Evolutionary conservation across 2,329 filamentous ascomycete species (phyloP).

Genomic region (Aspergillus luchuensis): DNA sequence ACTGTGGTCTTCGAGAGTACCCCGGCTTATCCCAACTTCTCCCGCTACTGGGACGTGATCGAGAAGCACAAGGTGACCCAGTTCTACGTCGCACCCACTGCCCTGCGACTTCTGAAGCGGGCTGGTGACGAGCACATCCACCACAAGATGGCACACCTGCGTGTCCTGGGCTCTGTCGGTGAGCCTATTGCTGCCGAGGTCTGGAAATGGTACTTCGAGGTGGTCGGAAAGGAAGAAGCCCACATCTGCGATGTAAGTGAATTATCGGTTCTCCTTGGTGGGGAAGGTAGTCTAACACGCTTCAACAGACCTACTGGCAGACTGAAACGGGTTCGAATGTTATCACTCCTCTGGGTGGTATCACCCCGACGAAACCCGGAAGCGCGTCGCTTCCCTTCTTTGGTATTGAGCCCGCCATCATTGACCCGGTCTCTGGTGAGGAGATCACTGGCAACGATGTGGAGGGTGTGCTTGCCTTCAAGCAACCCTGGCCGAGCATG

Average conservation of each 20-base stretch:
- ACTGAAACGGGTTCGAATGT: slow-evolving; percentile 97
- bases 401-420: slow-evolving; percentile 94
- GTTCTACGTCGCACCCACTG: slow-evolving; percentile 97
- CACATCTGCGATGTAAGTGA: slow-evolving; percentile 88
- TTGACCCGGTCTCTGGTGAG: slow-evolving; percentile 91
- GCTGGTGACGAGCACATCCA: slow-evolving; percentile 92
- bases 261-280: background rate
- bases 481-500: slow-evolving; percentile 98
- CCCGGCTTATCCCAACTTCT: slow-evolving; percentile 95
- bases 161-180: slow-evolving; percentile 90
- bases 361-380: slow-evolving; percentile 95
- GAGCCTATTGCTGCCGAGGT: slow-evolving; percentile 97
- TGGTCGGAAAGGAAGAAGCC: slow-evolving; percentile 88
- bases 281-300: background rate
- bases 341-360: slow-evolving; percentile 87
- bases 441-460: slow-evolving; percentile 96
- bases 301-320: slow-evolving; percentile 92
- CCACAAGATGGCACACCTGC: slow-evolving; percentile 82
- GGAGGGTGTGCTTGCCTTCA: slow-evolving; percentile 94
- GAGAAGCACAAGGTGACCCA: slow-evolving; percentile 93
- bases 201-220: slow-evolving; percentile 99
- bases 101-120: slow-evolving; percentile 88
- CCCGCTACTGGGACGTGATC: slow-evolving; percentile 98
- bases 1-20: slow-evolving; percentile 98
- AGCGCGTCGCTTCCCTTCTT: slow-evolving; percentile 97